These are phyloP conservation scores for Talaromyces albobiverticillius DNA, from an alignment of 2,329 filamentous ascomycete species.

Conservation along the genomic window DNA sequence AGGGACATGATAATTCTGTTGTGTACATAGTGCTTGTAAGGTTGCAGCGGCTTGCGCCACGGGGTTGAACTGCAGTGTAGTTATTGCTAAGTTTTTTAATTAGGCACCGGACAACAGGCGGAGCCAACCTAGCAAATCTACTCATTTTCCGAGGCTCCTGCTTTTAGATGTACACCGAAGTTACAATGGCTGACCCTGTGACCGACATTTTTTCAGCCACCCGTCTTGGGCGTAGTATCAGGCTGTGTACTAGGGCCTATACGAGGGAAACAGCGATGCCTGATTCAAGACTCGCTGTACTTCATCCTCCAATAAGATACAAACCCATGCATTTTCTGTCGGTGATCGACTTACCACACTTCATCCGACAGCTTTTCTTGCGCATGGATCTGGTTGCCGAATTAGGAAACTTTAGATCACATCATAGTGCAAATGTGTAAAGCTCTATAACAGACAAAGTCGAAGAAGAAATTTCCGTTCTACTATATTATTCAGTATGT, in stretches of 20 bases:
- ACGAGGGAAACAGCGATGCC: not conserved
- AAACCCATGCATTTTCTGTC: no score
- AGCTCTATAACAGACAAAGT: no score
- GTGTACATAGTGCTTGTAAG: not conserved
- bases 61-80: not conserved
- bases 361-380: not conserved
- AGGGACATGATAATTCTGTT: no score
- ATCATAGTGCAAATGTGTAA: no score
- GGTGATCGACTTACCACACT: not conserved
- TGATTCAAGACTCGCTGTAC: not conserved
- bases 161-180: not conserved
- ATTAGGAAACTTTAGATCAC: not conserved
- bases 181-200: not conserved
- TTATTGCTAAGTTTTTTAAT: not conserved
- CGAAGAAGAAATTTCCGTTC: not conserved
- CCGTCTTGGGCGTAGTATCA: slow-evolving; percentile 1
- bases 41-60: not conserved
- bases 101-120: not conserved
- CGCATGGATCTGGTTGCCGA: not conserved
- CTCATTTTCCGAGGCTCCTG: no score
- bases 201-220: slow-evolving; percentile 1
- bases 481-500: not conserved
- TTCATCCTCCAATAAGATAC: no score
- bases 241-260: not conserved
- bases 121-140: not conserved